Evolutionary conservation across 768 basidiomycete species (phyloP).

Genomic region (Lentinus brumalis): DNA sequence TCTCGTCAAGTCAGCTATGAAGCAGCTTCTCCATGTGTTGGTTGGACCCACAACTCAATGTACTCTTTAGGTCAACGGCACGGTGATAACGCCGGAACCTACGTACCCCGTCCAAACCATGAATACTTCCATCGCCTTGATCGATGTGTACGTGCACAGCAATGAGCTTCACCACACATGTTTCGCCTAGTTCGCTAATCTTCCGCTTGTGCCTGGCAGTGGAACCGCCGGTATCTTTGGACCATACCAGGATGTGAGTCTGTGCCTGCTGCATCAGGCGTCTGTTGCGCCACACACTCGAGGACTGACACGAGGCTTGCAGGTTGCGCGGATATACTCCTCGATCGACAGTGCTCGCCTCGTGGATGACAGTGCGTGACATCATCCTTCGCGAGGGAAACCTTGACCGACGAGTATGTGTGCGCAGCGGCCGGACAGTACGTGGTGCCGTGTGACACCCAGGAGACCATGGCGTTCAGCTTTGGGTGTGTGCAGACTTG

Average conservation of each 20-base stretch:
- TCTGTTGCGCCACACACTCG: constrained; percentile 1
- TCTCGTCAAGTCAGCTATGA: neutral
- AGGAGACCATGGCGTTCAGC: constrained; percentile 59
- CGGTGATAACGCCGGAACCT: constrained; percentile 52
- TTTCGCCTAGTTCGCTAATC: neutral
- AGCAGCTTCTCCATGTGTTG: constrained; percentile 6
- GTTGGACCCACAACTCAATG: constrained; percentile 2
- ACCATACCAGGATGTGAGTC: constrained; percentile 76
- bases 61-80: constrained; percentile 57
- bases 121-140: constrained; percentile 63
- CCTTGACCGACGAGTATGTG: neutral
- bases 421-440: constrained; percentile 54
- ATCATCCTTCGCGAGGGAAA: neutral
- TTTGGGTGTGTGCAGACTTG: constrained; percentile 55
- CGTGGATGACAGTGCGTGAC: constrained; percentile 55
- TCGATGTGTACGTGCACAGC: constrained; percentile 63
- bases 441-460: constrained; percentile 72
- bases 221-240: constrained; percentile 74
- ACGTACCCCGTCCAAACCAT: constrained; percentile 61
- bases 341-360: constrained; percentile 65
- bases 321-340: constrained; percentile 72
- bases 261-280: constrained; percentile 35
- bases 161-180: neutral
- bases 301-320: constrained; percentile 8
- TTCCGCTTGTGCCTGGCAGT: constrained; percentile 38